Evolutionary conservation across 768 basidiomycete genomes (phyloP).

Genomic region (Baorangia bicolor): DNA sequence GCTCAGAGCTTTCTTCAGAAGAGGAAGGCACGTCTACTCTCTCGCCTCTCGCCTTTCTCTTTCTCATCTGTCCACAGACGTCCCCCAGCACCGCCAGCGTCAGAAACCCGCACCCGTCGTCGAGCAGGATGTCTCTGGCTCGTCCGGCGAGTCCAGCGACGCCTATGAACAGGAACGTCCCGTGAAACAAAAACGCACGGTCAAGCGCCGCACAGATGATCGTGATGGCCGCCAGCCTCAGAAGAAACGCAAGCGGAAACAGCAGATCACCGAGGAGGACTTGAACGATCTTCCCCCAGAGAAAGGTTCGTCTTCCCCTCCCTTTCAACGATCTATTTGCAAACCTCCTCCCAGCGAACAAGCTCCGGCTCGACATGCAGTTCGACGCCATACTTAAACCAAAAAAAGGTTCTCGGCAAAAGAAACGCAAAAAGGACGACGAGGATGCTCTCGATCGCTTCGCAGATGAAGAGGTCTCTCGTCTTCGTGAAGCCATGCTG

Average conservation of each 20-base stretch:
- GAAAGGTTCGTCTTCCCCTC: conserved; percentile 51
- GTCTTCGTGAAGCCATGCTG: conserved; percentile 88
- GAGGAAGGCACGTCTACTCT: conserved; percentile 47
- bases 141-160: conserved; percentile 46
- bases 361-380: conserved; percentile 75
- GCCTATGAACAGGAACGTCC: conserved; percentile 48
- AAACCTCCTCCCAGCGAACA: conserved; percentile 52
- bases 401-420: conserved; percentile 63
- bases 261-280: conserved; percentile 62
- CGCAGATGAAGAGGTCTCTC: conserved; percentile 87
- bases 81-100: conserved; percentile 43
- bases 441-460: conserved; percentile 83
- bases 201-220: conserved; percentile 44
- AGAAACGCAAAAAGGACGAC: conserved; percentile 72
- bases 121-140: conserved; percentile 37
- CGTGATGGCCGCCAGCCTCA: conserved; percentile 35
- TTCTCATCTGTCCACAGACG: conserved; percentile 32
- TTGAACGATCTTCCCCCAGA: conserved; percentile 70
- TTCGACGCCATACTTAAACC: conserved; percentile 86
- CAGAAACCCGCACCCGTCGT: conserved; percentile 30
- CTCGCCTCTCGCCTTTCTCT: neutral
- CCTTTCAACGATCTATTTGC: neutral
- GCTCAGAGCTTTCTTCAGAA: conserved; percentile 79
- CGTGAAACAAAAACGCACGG: conserved; percentile 23
- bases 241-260: conserved; percentile 61